These are phyloP conservation scores for Gilbertella persicaria DNA, from an alignment of 371 early-diverging fungal genomes.

Conservation along the genomic window DNA sequence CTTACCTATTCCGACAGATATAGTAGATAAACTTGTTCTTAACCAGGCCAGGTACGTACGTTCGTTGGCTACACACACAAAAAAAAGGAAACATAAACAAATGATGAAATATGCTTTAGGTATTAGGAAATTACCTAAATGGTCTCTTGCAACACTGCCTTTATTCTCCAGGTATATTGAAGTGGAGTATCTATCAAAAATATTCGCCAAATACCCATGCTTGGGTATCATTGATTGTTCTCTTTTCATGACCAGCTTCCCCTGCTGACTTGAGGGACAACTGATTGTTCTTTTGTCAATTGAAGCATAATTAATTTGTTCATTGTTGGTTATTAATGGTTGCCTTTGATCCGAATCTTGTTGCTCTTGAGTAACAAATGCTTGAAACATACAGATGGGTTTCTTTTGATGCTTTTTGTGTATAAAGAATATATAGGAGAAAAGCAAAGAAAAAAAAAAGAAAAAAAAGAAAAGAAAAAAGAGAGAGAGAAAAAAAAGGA, in stretches of 20 bases:
- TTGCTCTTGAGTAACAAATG: no score
- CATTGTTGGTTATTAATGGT: background rate
- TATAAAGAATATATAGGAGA: background rate
- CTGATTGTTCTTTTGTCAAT: background rate
- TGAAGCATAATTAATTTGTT: background rate
- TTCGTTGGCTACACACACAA: conserved; percentile 65
- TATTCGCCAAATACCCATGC: no score
- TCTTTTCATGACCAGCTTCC: no score
- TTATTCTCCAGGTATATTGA: conserved; percentile 68
- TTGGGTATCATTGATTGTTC: no score
- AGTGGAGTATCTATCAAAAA: conserved; percentile 18
- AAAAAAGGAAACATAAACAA: conserved; percentile 4
- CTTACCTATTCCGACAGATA: conserved; percentile 74
- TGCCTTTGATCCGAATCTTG: no score
- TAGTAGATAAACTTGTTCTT: conserved; percentile 72
- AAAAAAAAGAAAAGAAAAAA: background rate
- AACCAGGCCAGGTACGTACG: conserved; percentile 82
- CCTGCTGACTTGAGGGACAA: no score
- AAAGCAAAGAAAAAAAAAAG: background rate
- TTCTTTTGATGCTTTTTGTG: no score
- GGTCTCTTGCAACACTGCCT: conserved; percentile 80
- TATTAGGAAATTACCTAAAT: conserved; percentile 50
- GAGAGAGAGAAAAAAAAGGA: background rate
- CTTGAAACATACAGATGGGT: no score
- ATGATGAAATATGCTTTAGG: conserved; percentile 6